phyloP scores from a whole-genome alignment of 495 filamentous ascomycete species.

The Trypethelium eluteriae region DNA sequence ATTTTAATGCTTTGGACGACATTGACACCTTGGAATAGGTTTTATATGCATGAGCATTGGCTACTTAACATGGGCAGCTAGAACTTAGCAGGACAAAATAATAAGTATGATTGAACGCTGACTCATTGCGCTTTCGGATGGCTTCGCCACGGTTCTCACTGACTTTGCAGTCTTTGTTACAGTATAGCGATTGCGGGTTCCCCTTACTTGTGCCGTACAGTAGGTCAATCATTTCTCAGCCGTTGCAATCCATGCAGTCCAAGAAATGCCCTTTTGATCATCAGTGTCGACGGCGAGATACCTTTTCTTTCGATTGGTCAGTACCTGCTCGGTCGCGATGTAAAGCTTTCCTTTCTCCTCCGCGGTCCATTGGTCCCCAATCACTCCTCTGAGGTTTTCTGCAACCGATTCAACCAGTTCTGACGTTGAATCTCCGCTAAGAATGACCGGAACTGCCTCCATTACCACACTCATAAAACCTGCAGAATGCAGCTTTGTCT shows the following conservation, averaged over 20 bases:
- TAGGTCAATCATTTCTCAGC: not conserved
- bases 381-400: not conserved
- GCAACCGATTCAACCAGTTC: not conserved
- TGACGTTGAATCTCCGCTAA: not conserved
- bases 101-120: no score
- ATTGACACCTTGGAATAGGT: no score
- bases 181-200: no score
- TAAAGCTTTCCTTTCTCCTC: conserved; percentile 2
- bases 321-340: not conserved
- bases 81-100: no score
- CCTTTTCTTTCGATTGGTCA: not conserved
- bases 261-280: not conserved
- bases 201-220: no score
- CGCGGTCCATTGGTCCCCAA: not conserved
- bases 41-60: no score
- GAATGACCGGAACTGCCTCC: not conserved
- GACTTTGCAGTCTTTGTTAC: no score
- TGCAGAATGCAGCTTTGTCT: not conserved
- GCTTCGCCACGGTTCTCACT: no score
- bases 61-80: no score
- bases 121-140: no score
- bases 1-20: not conserved
- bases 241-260: not conserved
- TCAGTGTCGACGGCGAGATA: not conserved
- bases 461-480: not conserved